Conservation (phyloP, 169 alveolate species). For the Theileria luwenshuni region DNA sequence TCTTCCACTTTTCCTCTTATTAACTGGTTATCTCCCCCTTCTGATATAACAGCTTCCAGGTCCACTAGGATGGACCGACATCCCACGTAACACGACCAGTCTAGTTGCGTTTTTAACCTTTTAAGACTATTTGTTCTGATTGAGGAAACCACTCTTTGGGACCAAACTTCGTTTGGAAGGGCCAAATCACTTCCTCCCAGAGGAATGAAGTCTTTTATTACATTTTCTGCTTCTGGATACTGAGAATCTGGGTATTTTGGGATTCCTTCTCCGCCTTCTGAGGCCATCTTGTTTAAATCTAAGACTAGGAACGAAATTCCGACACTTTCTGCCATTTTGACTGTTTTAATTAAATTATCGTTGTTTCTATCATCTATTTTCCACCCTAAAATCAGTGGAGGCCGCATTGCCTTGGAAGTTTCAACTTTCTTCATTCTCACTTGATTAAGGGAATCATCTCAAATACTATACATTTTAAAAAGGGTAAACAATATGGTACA, state of each 20-base stretch:
- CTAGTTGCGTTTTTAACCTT: constrained; percentile 40
- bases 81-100: constrained; percentile 59
- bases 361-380: constrained; percentile 20
- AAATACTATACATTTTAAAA: neutral
- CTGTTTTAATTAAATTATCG: constrained; percentile 34
- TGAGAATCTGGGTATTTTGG: neutral
- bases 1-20: too few species aligned
- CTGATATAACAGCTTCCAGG: constrained; percentile 8
- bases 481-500: neutral
- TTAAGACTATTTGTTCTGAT: constrained; percentile 18
- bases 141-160: constrained; percentile 58
- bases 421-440: neutral
- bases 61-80: constrained; percentile 28
- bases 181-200: constrained; percentile 63
- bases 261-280: constrained; percentile 10
- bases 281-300: constrained; percentile 33
- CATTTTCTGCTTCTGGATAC: neutral
- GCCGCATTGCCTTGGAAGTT: constrained; percentile 20
- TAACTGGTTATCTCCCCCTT: too few species aligned
- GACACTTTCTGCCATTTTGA: constrained; percentile 40
- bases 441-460: neutral
- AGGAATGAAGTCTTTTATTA: constrained; percentile 30
- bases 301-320: constrained; percentile 54
- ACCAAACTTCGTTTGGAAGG: constrained; percentile 54
- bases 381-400: constrained; percentile 62